These are phyloP conservation scores for Microcyclospora pomicola DNA, from an alignment of 2,329 filamentous ascomycete species.

Conservation along the genomic window DNA sequence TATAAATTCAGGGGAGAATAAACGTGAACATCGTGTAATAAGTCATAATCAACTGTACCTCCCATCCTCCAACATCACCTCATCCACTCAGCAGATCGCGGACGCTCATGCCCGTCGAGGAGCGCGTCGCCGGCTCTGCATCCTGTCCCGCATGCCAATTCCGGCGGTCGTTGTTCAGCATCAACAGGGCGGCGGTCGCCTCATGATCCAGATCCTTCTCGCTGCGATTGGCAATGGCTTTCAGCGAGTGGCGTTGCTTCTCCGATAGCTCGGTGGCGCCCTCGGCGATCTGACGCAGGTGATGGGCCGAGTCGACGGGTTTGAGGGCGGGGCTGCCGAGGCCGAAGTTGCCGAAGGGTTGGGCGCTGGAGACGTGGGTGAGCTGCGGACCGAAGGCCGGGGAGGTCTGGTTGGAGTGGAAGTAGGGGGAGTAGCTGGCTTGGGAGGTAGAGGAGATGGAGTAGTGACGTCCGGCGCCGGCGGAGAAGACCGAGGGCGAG, in stretches of 20 bases:
- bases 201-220: constrained; percentile 44
- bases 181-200: constrained; percentile 72
- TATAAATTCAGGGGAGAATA: too few relatives aligned
- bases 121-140: constrained; percentile 3
- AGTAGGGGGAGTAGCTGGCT: constrained; percentile 21
- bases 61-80: not conserved
- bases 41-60: too few relatives aligned
- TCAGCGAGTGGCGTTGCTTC: constrained; percentile 7
- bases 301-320: constrained; percentile 36
- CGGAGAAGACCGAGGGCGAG: constrained; percentile 18
- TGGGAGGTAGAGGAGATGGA: constrained; percentile 27
- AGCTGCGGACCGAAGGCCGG: constrained; percentile 42
- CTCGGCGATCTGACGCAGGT: constrained; percentile 16
- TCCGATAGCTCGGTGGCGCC: constrained; percentile 14
- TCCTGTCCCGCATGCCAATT: constrained; percentile 23
- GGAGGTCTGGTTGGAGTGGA: constrained; percentile 39
- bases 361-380: constrained; percentile 12
- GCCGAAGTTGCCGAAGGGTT: constrained; percentile 11
- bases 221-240: constrained; percentile 5
- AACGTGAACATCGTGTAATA: too few relatives aligned
- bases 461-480: constrained; percentile 18
- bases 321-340: constrained; percentile 33
- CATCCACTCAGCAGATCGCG: constrained; percentile 30
- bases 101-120: constrained; percentile 29
- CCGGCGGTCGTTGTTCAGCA: constrained; percentile 70